Evolutionary conservation across 2,329 filamentous ascomycete species (phyloP).

Genomic region (Fusarium robinianum): DNA sequence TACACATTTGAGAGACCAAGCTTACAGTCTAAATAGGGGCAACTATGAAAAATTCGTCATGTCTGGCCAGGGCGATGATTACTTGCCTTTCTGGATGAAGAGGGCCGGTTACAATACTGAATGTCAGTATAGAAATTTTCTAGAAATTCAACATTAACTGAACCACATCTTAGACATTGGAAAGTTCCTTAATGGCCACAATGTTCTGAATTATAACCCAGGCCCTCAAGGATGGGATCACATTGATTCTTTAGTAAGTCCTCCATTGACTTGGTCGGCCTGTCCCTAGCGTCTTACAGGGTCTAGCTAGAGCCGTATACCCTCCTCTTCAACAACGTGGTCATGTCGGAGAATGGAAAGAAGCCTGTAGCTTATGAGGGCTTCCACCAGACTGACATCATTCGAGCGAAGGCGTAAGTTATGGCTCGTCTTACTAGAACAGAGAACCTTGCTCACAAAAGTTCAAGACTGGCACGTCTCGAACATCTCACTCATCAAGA

Average conservation of each 20-base stretch:
- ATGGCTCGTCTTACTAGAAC: no score
- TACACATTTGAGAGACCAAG: background rate
- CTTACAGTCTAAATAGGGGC: background rate
- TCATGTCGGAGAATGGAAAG: slow-evolving; percentile 10
- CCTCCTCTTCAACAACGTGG: slow-evolving; percentile 8
- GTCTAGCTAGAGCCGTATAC: slow-evolving; percentile 9
- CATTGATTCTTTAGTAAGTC: slow-evolving; percentile 10
- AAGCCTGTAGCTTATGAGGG: slow-evolving; percentile 10
- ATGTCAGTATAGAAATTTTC: slow-evolving; percentile 1
- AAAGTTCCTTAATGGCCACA: slow-evolving; percentile 24
- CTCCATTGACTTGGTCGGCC: no score
- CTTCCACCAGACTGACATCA: slow-evolving; percentile 16
- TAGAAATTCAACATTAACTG: background rate
- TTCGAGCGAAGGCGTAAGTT: slow-evolving; percentile 16
- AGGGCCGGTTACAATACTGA: slow-evolving; percentile 22
- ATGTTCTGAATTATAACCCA: slow-evolving; percentile 8
- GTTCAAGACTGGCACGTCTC: slow-evolving; percentile 3
- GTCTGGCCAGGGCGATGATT: slow-evolving; percentile 13
- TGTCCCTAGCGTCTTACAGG: no score
- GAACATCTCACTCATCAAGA: slow-evolving; percentile 10
- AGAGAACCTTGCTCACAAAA: background rate
- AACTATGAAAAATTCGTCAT: slow-evolving; percentile 13
- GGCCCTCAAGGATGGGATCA: slow-evolving; percentile 19
- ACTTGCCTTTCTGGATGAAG: slow-evolving; percentile 22
- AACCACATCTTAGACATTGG: slow-evolving; percentile 9